Base-by-base conservation (phyloP, 345 rosid genomes). In the Clarkia xantiana region DNA sequence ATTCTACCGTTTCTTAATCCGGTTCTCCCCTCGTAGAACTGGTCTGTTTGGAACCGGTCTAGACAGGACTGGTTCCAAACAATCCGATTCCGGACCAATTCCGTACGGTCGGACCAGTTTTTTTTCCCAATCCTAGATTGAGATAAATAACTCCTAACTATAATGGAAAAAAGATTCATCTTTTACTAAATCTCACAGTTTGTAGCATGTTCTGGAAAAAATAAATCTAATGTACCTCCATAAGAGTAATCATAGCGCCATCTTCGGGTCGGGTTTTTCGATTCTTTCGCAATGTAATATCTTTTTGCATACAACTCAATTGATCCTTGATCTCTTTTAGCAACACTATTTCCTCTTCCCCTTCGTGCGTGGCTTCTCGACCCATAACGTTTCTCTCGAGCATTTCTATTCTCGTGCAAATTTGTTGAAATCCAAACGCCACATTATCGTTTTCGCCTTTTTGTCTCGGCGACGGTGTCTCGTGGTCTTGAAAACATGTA, bases 241-340 rank as follows among this genome's bases (percentile, higher is more conserved):
- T 56, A 10, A 65, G 61, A 63, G 58, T 20, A 36, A 51, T 50
- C 17, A 73, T 44, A 25, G 60, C 36, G 16, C 56, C 58, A 10
- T 71, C 70, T 23, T 63, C 22, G 22, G 22, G 57, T 54, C 64
- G 49, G 61, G 52, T 14, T 72, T 51, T 20, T 70, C 59, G 53
- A 72, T 70, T 9, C 67, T 54, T 62, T 45, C 72, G 68, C 60
- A 67, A 15, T 74, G 64, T 76, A 38, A 84, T 59, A 59, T 84
- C 61, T 81, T 53, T 47, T 51, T 76, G 79, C 56, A 91, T 70
- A n/a, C 59, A 61, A 61, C 68, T 76, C 18, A 86, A 75, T 59
- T 84, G 83, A 47, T 75, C 81, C 7, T 59, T 51, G 57, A 86
- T 82, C 59, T 78, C 84, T 66, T 68, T 72, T 61, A 91, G 67